Evolutionary conservation across 768 basidiomycete species (phyloP).

Genomic region (Boletus speciosus): DNA sequence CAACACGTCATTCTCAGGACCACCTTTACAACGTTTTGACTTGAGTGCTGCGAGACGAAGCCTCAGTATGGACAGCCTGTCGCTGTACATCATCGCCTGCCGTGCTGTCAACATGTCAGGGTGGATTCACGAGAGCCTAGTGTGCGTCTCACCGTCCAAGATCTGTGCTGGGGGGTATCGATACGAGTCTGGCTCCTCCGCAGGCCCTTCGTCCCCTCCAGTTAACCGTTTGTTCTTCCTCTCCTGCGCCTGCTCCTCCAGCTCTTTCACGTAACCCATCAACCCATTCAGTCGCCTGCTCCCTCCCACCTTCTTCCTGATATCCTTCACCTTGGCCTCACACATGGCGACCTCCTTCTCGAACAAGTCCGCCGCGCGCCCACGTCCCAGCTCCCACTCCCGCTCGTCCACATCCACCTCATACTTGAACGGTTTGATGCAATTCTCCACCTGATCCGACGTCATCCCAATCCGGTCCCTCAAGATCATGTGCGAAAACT

Average conservation of each 20-base stretch:
- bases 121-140: background rate
- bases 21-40: conserved; percentile 82
- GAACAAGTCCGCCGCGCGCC: conserved; percentile 71
- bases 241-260: conserved; percentile 77
- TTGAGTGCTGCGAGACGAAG: conserved; percentile 82
- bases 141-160: conserved; percentile 68
- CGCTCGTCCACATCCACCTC: conserved; percentile 91
- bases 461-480: conserved; percentile 91
- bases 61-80: conserved; percentile 79
- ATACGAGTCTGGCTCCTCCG: conserved; percentile 67
- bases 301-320: conserved; percentile 86
- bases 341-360: conserved; percentile 83
- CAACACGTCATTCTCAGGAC: conserved; percentile 83
- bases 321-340: conserved; percentile 82
- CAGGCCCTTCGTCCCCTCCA: conserved; percentile 34
- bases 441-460: conserved; percentile 99
- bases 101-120: conserved; percentile 55
- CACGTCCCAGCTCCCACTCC: conserved; percentile 89
- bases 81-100: conserved; percentile 84
- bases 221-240: conserved; percentile 51
- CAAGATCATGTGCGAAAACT: conserved; percentile 91
- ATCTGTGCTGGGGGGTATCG: conserved; percentile 90
- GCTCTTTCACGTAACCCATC: conserved; percentile 72
- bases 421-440: conserved; percentile 99
- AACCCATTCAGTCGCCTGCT: conserved; percentile 71